Base-by-base conservation (phyloP, 768 basidiomycete species). In the Paxillus involutus region DNA sequence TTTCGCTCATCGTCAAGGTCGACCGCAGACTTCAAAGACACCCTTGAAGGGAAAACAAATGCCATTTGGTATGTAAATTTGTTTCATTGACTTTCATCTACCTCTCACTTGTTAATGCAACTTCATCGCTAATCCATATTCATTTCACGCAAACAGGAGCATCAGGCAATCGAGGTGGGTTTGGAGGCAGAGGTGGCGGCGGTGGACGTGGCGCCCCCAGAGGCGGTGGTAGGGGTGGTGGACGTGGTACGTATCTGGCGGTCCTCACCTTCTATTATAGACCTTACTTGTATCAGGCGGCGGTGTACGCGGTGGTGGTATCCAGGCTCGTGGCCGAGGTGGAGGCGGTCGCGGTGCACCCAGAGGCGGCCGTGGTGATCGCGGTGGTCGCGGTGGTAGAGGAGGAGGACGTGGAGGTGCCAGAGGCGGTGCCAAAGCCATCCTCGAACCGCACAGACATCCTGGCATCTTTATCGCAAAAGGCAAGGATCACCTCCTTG, bases 401-500 rank as follows among this genome's bases (percentile, higher is more conserved):
- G 68, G 85, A 1, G 86, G 87, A 6, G 86, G 81, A 11, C 71
- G 85, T 12, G 86, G 89, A 3, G 91, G 92, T 11, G 85, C 82
- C 3, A 80, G 72, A 59, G 94, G 94, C 21, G 94, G 93, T 2
- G 76, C 93, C 36, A 93, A 89, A 62, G 93, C 94, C 49, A 84
- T 96, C 59, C 78, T 99, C 58, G 95, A 98, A 71, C 94, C 96
- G 0, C 97, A 99, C 78, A 81, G 89, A 67, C 97, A 99, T 72
- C 75, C 85, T 33, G 97, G 97, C 47, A 83, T 99, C 49, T 99
- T 98, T 77, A 89, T 99, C 66, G 97, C 97, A 54, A 91, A 91
- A 72, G 95, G 94, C 72, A 98, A 99, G 75, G 97, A 98, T 65
- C 88, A 91, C 64, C 82, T 98, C 73, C 78, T 99, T 60, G 97